A percentile compares a stretch with the other conserved stretches of the same genome.
Evolutionary conservation across 148 eudicot species (phyloP).

Genomic region (Fagopyrum tataricum): DNA sequence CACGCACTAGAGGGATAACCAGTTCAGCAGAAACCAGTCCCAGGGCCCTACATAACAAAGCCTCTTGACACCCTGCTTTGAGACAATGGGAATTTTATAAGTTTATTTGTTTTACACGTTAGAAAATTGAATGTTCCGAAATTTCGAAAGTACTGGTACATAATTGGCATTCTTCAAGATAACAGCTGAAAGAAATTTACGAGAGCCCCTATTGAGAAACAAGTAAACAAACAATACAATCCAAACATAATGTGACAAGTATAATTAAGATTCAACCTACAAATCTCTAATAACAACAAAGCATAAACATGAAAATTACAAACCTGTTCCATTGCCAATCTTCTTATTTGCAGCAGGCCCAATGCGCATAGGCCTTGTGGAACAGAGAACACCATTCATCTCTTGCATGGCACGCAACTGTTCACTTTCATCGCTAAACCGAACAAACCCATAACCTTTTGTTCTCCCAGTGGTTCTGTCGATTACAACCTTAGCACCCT

Average conservation of each 20-base stretch:
- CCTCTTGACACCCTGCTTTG: constrained; percentile 87
- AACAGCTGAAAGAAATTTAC: constrained; percentile 21
- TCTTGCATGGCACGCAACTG: constrained; percentile 82
- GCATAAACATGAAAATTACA: constrained; percentile 9
- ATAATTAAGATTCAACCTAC: not conserved
- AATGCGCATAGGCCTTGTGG: constrained; percentile 85
- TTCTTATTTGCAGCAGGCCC: constrained; percentile 91
- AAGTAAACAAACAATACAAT: not conserved
- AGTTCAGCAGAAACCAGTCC: constrained; percentile 75
- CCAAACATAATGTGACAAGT: not conserved
- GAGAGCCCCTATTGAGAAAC: not conserved
- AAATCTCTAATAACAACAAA: not conserved
- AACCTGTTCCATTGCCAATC: constrained; percentile 39
- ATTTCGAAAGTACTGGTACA: constrained; percentile 44
- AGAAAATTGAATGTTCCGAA: constrained; percentile 29
- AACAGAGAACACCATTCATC: constrained; percentile 81
- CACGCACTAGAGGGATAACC: constrained; percentile 64
- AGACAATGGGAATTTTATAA: constrained; percentile 75
- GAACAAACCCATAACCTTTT: constrained; percentile 95
- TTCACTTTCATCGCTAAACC: constrained; percentile 79
- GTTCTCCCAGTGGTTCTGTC: constrained; percentile 73
- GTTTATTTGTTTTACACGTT: constrained; percentile 28
- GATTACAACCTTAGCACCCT: constrained; percentile 90
- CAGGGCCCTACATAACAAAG: constrained; percentile 73
- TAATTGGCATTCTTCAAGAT: constrained; percentile 36